Evolutionary conservation across 2,329 filamentous ascomycete genomes (phyloP), one percentile per base, ranked within the genome.

Genomic region (Penicillium concentricum): DNA sequence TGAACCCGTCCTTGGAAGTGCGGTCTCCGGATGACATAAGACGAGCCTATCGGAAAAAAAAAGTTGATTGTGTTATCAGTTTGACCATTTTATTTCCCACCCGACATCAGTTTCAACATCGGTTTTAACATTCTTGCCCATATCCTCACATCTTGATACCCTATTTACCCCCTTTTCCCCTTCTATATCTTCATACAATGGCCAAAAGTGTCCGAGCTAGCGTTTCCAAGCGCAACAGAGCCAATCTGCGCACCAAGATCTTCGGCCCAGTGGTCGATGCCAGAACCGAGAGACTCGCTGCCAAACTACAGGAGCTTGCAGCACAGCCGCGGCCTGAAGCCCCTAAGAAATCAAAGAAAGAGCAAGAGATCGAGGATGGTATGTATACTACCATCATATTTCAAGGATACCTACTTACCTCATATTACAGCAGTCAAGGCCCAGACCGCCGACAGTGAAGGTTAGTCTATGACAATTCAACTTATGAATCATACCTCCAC

Each of bases 161-260:
- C 20, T 37, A 37, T 34, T 45, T 22, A n/a, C 18, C 28, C 4
- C 16, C 2, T 30, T 16, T 8, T 13, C 8, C 20, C 9, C 26
- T 24, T 47, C 38, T 45, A 30, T 46, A 51, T 72, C 5, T 12
- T 46, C 16, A 28, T 26, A 82, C 54, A 67, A 97, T 97, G 93
- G 93, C 92, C 24, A 97, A 96, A 75, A 89, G 90, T 72, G 81
- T 89, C 59, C 84, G 93, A 73, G 85, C 92, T 63, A 95, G 88
- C 72, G 81, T 84, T 64, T 86, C 82, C 68, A 97, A 97, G 80
- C 82, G 83, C 69, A 97, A 97, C 80, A 91, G 92, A 78, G 82
- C 84, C 66, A 87, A 85, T 67, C 83, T 96, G 63, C 92, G 92
- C 75, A 81, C 84, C 63, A 86, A 85, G 63, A 88, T 97, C 63